These are phyloP conservation scores for Hymenotorrendiella dingleyae DNA, from an alignment of 2,329 filamentous ascomycete genomes.

Conservation along the genomic window DNA sequence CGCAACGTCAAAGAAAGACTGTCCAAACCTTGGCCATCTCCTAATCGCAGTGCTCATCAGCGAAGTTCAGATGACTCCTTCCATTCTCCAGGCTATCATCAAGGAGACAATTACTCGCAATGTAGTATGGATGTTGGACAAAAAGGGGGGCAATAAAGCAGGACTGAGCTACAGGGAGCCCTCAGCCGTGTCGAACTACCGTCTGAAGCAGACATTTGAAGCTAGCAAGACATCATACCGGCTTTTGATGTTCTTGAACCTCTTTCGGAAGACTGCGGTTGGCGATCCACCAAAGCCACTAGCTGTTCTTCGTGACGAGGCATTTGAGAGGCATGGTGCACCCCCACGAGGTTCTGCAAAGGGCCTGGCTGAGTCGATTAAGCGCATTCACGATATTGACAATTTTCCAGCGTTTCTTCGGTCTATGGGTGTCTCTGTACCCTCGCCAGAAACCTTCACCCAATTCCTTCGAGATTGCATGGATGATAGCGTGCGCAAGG, in stretches of 20 bases:
- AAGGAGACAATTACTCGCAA: constrained; percentile 45
- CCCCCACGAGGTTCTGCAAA: constrained; percentile 37
- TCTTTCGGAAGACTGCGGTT: constrained; percentile 42
- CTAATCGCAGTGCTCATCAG: constrained; percentile 43
- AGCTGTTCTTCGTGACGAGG: constrained; percentile 36
- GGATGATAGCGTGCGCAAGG: constrained; percentile 29
- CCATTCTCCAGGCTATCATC: constrained; percentile 38
- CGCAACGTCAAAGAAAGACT: constrained; percentile 35
- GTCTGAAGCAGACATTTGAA: constrained; percentile 41
- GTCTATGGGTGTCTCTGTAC: constrained; percentile 36
- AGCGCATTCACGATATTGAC: constrained; percentile 37
- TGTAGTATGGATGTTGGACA: constrained; percentile 45
- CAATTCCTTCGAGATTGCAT: constrained; percentile 32
- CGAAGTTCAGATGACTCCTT: constrained; percentile 35
- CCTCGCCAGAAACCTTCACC: constrained; percentile 28
- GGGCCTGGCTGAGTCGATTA: constrained; percentile 37
- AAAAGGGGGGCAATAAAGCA: constrained; percentile 26
- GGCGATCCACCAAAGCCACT: constrained; percentile 33
- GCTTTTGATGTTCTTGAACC: constrained; percentile 46
- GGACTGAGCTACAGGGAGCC: constrained; percentile 43
- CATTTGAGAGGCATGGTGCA: constrained; percentile 42
- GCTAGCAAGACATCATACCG: constrained; percentile 43
- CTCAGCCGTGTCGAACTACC: constrained; percentile 37
- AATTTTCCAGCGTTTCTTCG: constrained; percentile 38
- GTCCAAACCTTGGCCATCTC: constrained; percentile 44